Evolutionary conservation across 1,284 basidiomycete species (phyloP), one percentile per base, ranked within the genome.

Genomic region (Ganoderma resinaceum): DNA sequence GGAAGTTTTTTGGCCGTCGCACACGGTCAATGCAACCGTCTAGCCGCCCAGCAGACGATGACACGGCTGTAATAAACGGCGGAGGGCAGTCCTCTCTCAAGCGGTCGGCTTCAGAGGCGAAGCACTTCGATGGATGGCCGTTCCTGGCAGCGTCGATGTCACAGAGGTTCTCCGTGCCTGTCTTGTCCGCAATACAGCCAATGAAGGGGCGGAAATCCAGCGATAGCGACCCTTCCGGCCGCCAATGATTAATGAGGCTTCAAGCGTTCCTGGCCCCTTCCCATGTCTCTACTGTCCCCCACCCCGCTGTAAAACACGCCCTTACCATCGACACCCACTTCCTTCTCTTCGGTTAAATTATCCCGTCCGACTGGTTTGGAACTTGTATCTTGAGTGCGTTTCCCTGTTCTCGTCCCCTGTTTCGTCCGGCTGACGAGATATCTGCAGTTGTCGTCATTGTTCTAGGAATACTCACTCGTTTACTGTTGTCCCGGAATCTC

Each of bases 91-190:
- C 58, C 11, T 11, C 58, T 29, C 65, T 72, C 46, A 74, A 72
- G 49, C 72, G 75, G 33, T 63, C 75, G 18, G 62, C 66, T 26
- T 72, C 69, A 3, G 75, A 76, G 40, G 52, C 68, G 42, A 75
- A 73, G 66, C 72, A 70, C 14, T 75, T 75, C 64, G 76, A 77
- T 55, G 75, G 70, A 0, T 77, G 76, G 76, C 75, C 76, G 35
- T 77, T 70, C 68, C 62, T 66, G 18, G 64, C 66, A 23, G 53
- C 58, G 18, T 67, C 68, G 14, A 73, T 65, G 55, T 20, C 67
- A 11, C 72, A 73, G 59, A 68, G 72, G 16, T 73, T 73, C 63
- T 73, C 72, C 16, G 72, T 71, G 23, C 68, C 70, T 14, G 69
- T 68, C 3, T 40, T 71, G 40, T 62, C 67, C 4, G 71, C 63